Base-by-base conservation (phyloP, 139 green algal species). In the Chlamydomonas sphaeroides region DNA sequence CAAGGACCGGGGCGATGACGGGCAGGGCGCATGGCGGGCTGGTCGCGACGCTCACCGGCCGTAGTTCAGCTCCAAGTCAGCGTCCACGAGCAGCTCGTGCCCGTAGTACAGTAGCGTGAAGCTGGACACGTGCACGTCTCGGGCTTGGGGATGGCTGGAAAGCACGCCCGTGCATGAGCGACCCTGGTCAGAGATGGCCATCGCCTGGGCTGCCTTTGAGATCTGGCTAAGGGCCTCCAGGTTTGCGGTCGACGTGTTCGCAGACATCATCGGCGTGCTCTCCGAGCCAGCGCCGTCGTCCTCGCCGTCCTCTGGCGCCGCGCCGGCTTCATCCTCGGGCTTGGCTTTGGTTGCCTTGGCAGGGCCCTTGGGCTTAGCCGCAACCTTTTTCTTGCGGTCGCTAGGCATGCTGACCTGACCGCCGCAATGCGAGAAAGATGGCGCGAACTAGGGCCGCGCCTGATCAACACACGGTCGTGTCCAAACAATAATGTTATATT, bases 81-180 rank as follows among this genome's bases (percentile, higher is more conserved):
- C 90, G 82, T 98, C 95, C 39, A 73, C 59, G 28, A 98, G 87
- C 78, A 98, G 92, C 75, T 96, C 91, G 83, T 96, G 93, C 0
- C 95, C 95, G 53, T 97, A 92, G 81, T 94, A 97, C 1, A 98
- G 90, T 36, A 98, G 84, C 1, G 89, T 95, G 73, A 98, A 94
- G 67, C 75, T 91, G 33, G 95, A 90, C 28, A 97, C 89, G 33
- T 97, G 94, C 18, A 98, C 86, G 78, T 98, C 74, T 59, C 74
- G 59, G 4, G 88, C 92, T 80, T 96, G 89, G 15, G 93, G 92
- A 74, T 98, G 94, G 45, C 85, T 92, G 5, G 93, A 90, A 33
- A 97, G 85, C 28, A 97, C 88, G 32, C 94, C 93, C 14, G 94
- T 97, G 75, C 79, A 91, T 8, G 92, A 92, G 30, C 92, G 82